These are phyloP conservation scores for Ophiosphaerella herpotricha DNA, from an alignment of 2,329 filamentous ascomycete species.

Conservation along the genomic window DNA sequence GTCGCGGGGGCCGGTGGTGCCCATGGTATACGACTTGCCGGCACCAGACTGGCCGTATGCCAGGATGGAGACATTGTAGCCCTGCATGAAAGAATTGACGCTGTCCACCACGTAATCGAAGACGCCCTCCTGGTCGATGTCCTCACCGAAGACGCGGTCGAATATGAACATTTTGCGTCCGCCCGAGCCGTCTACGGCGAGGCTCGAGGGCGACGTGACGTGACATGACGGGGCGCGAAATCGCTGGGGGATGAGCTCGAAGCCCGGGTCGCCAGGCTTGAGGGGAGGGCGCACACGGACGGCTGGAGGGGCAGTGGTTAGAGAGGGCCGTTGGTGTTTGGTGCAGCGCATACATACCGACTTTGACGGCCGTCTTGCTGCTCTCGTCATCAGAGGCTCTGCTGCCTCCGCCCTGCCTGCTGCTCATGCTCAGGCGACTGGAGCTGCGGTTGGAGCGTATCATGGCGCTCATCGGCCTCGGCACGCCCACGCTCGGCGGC, in stretches of 20 bases:
- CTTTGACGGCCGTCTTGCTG: conserved; percentile 88
- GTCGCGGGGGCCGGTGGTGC: conserved; percentile 83
- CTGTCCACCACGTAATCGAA: conserved; percentile 95
- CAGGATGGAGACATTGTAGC: conserved; percentile 97
- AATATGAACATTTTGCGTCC: conserved; percentile 96
- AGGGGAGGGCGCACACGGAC: conserved; percentile 91
- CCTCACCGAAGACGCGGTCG: conserved; percentile 87
- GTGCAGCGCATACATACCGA: conserved; percentile 68
- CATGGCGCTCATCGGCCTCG: conserved; percentile 74
- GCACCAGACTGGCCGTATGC: conserved; percentile 97
- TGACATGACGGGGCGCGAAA: conserved; percentile 94
- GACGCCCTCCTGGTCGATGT: conserved; percentile 82
- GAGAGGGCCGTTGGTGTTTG: too few relatives aligned
- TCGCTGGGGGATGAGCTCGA: conserved; percentile 90
- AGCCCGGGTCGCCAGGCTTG: conserved; percentile 82
- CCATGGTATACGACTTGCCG: conserved; percentile 99
- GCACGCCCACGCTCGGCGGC: conserved; percentile 56
- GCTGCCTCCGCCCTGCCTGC: conserved; percentile 75
- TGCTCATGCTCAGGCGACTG: conserved; percentile 83
- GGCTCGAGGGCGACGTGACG: conserved; percentile 79
- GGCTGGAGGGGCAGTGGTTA: conserved; percentile 57
- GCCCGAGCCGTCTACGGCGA: conserved; percentile 88
- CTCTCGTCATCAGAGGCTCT: conserved; percentile 83
- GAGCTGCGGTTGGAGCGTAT: conserved; percentile 76
- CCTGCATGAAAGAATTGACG: conserved; percentile 86